Base-by-base conservation (phyloP, 768 basidiomycete species). In the Lentinus brumalis region DNA sequence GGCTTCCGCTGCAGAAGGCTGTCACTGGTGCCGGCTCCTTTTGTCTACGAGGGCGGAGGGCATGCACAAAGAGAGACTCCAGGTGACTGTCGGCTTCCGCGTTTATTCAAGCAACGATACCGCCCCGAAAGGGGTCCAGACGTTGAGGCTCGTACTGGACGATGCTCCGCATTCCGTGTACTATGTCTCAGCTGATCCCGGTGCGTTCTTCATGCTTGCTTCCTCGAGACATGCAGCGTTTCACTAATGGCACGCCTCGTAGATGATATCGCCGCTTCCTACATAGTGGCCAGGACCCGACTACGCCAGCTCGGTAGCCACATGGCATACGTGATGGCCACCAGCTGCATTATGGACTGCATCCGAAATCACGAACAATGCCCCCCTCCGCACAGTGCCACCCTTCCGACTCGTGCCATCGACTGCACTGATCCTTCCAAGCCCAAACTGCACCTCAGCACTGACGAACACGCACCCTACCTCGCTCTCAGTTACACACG, bases 401-500 rank as follows among this genome's bases (percentile, higher is more conserved):
- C 15, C 5, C 61, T 62, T 8, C 61, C 61, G 4, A 54, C 56
- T 0, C 56, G 61, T 10, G 52, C 58, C 18, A 45, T 62, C 10
- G 61, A 62, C 42, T 62, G 61, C 39, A 32, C 40, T 4, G 56
- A 62, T 16, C 61, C 61, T 5, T 2, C n/a, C 4, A 53, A 45
- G 18, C 57, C 56, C 9, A 35, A 16, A 1, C 44, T 62, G 2
- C 47, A 38, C 40, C 11, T 50, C 26, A n/a, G 42, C 14, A 21
- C 45, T 9, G 61, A 56, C 2, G 52, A 53, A 29, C 35, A 18
- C 3, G 56, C 45, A 6, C 52, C 42, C 10, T 62, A 62, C 35
- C 26, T 51, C 3, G 51, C 55, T 10, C 52, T 62, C 40, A 62
- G 61, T 41, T 62, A 62, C 44, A 56, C 58, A 11, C 53, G 61